Evolutionary conservation across 768 basidiomycete genomes (phyloP).

Genomic region (Tremella yokohamensis): DNA sequence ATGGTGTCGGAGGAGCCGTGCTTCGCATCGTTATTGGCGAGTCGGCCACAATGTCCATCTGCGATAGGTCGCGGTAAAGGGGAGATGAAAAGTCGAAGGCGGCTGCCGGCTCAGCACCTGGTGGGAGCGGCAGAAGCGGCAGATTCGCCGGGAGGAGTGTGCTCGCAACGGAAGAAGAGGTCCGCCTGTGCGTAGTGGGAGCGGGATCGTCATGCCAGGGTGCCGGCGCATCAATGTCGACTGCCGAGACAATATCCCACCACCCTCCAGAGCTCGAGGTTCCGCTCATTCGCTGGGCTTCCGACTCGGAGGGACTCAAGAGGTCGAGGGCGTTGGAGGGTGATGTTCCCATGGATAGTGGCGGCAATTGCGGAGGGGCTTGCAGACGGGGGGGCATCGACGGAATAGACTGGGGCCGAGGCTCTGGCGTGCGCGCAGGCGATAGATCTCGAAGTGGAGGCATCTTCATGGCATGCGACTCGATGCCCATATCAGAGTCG

Average conservation of each 20-base stretch:
- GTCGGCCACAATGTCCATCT: slow-evolving; percentile 11
- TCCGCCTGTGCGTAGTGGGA: slow-evolving; percentile 1
- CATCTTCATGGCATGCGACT: slow-evolving; percentile 11
- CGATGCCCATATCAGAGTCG: not conserved
- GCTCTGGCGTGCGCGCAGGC: not conserved
- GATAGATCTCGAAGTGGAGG: not conserved
- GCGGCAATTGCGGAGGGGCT: not conserved
- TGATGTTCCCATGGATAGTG: not conserved
- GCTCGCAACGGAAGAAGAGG: slow-evolving; percentile 1
- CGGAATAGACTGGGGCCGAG: not conserved
- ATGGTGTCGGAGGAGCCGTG: slow-evolving; percentile 1
- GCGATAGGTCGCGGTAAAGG: slow-evolving; percentile 6
- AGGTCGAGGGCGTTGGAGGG: slow-evolving; percentile 2
- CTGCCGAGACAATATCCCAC: slow-evolving; percentile 46
- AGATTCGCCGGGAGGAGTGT: not conserved
- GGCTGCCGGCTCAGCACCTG: slow-evolving; percentile 34
- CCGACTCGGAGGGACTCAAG: slow-evolving; percentile 16
- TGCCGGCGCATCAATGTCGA: slow-evolving; percentile 23
- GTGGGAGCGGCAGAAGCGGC: slow-evolving; percentile 24
- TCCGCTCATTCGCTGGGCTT: slow-evolving; percentile 5
- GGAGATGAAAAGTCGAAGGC: slow-evolving; percentile 19
- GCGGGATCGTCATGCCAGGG: slow-evolving; percentile 27
- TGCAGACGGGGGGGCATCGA: not conserved
- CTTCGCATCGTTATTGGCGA: not conserved
- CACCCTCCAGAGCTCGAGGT: slow-evolving; percentile 24